These are phyloP conservation scores for Fusarium nanum DNA, from an alignment of 2,329 filamentous ascomycete species.

Conservation along the genomic window DNA sequence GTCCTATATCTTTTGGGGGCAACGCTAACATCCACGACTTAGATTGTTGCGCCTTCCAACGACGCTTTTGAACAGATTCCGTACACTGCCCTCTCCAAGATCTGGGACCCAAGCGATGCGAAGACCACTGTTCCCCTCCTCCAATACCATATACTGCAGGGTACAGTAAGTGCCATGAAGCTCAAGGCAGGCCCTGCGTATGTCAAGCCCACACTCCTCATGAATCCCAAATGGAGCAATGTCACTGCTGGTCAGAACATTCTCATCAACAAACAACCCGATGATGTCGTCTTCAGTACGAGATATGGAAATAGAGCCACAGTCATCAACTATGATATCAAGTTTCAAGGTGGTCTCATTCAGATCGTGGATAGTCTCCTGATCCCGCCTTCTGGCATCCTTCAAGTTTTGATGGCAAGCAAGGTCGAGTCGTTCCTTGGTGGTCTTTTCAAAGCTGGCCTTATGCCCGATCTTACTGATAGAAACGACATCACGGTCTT, in stretches of 20 bases:
- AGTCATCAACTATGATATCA: constrained; percentile 57
- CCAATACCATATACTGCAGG: constrained; percentile 70
- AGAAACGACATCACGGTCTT: constrained; percentile 69
- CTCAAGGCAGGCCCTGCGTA: constrained; percentile 53
- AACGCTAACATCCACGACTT: not conserved
- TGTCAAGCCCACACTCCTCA: constrained; percentile 59
- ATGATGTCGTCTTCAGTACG: constrained; percentile 61
- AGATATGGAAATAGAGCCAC: constrained; percentile 59
- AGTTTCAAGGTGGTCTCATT: constrained; percentile 61
- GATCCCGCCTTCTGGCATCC: constrained; percentile 60
- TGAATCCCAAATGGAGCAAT: constrained; percentile 57
- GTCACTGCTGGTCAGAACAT: constrained; percentile 63
- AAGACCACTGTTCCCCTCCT: constrained; percentile 63
- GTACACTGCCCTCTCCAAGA: constrained; percentile 60
- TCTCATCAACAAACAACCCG: constrained; percentile 58
- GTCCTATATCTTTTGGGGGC: not conserved
- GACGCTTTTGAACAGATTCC: constrained; percentile 67
- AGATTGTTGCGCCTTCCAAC: constrained; percentile 69
- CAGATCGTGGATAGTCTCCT: constrained; percentile 65
- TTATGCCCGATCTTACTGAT: constrained; percentile 57
- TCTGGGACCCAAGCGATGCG: constrained; percentile 59
- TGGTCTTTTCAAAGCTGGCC: constrained; percentile 47
- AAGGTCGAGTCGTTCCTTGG: constrained; percentile 56
- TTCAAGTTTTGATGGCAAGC: constrained; percentile 63
- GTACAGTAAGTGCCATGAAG: constrained; percentile 56